A percentile compares a stretch with the other conserved stretches of the same genome.
Evolutionary conservation across 208 protist genomes (phyloP).

Genomic region (Wallacemonas sp.): DNA sequence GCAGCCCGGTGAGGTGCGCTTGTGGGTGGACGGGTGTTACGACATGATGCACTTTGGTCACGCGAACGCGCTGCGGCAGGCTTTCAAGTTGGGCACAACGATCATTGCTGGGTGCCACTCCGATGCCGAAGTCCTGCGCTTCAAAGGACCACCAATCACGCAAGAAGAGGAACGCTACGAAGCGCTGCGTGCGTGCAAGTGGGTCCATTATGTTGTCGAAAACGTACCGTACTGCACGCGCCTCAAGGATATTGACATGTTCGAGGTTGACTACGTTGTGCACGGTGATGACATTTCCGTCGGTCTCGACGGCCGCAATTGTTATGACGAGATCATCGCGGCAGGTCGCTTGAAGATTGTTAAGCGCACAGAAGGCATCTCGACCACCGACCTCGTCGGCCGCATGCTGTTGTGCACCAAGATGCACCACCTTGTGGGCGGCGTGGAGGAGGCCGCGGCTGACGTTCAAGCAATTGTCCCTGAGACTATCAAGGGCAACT

Average conservation of each 20-base stretch:
- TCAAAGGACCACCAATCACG: conserved; percentile 98
- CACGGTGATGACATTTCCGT: conserved; percentile 99
- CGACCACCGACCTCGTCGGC: conserved; percentile 98
- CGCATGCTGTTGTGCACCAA: conserved; percentile 97
- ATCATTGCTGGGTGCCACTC: conserved; percentile 97
- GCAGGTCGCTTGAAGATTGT: conserved; percentile 90
- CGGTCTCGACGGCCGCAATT: conserved; percentile 94
- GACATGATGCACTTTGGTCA: conserved; percentile 93
- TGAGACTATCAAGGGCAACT: conserved; percentile 38
- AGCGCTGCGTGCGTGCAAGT: conserved; percentile 97
- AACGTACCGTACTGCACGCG: conserved; percentile 94
- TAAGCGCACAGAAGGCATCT: conserved; percentile 96
- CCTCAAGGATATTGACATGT: conserved; percentile 90
- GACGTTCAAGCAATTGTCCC: conserved; percentile 15
- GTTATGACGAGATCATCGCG: conserved; percentile 95
- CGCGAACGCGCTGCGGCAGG: conserved; percentile 88
- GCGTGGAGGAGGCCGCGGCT: conserved; percentile 33
- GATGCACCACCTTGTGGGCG: conserved; percentile 46
- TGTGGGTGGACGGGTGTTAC: conserved; percentile 92
- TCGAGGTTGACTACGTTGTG: conserved; percentile 96
- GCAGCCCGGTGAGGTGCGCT: conserved; percentile 59
- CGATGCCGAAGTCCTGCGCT: conserved; percentile 95
- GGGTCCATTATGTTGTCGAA: conserved; percentile 97
- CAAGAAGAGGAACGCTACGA: conserved; percentile 95
- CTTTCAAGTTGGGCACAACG: conserved; percentile 88